phyloP scores from a whole-genome alignment of 2,329 filamentous ascomycete species.

The Lomentospora prolificans region DNA sequence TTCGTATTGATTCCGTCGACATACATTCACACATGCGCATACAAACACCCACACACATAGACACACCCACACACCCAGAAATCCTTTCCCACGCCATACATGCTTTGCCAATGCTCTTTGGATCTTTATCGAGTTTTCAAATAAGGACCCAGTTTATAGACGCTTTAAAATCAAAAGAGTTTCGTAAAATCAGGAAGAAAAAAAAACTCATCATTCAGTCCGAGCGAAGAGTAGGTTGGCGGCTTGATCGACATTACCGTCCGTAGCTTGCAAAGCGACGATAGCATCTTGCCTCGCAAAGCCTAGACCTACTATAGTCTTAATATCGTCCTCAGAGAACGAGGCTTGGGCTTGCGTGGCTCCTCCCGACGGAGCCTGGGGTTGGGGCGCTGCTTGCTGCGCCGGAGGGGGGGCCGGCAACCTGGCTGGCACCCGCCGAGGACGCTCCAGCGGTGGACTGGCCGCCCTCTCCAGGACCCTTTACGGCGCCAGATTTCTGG shows the following conservation, averaged over 20 bases:
- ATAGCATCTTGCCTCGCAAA: constrained; percentile 69
- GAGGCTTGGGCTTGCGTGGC: constrained; percentile 18
- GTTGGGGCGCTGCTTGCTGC: constrained; percentile 13
- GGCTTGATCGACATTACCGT: constrained; percentile 81
- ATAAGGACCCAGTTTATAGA: constrained; percentile 10
- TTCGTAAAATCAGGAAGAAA: background rate
- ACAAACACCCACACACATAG: background rate
- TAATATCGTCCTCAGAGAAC: constrained; percentile 56
- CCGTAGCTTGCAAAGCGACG: constrained; percentile 69
- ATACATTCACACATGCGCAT: too few relatives aligned
- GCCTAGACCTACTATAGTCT: constrained; percentile 67
- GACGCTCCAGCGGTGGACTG: constrained; percentile 15
- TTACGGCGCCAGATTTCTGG: constrained; percentile 68
- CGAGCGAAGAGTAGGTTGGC: constrained; percentile 62
- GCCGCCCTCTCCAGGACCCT: constrained; percentile 29
- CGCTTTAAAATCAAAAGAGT: background rate
- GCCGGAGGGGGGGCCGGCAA: background rate
- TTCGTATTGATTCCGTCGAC: too few relatives aligned
- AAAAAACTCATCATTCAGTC: constrained; percentile 18
- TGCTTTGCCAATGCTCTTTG: constrained; percentile 4
- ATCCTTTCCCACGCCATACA: constrained; percentile 6
- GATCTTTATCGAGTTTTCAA: background rate
- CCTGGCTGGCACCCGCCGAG: constrained; percentile 12
- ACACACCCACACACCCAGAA: background rate
- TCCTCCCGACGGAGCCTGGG: constrained; percentile 18